Percentiles rank a stretch among this genome's conserved stretches.
Evolutionary conservation across 2,329 filamentous ascomycete species (phyloP).

Genomic region (Pseudophaeomoniella oleicola): DNA sequence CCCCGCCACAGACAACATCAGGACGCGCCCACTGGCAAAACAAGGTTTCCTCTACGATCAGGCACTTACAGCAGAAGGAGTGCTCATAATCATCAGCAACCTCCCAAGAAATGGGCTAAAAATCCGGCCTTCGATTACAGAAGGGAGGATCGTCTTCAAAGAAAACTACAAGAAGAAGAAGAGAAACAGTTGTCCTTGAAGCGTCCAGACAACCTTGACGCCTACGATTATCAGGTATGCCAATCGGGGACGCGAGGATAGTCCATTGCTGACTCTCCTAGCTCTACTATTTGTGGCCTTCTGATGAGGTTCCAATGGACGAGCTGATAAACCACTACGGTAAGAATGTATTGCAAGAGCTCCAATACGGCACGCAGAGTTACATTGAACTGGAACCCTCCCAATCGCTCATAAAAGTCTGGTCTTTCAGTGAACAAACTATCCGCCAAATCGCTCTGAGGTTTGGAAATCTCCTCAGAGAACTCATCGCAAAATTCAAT

Average conservation of each 20-base stretch:
- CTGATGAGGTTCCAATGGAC: constrained; percentile 7
- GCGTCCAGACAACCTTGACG: neutral
- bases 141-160: neutral
- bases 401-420: constrained; percentile 6
- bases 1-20: too few species aligned
- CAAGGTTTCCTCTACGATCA: neutral
- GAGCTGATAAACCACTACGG: constrained; percentile 7
- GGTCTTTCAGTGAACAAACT: constrained; percentile 4
- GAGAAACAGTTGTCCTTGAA: neutral
- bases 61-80: neutral
- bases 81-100: neutral
- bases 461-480: constrained; percentile 10
- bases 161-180: neutral
- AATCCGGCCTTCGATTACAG: neutral
- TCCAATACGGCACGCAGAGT: constrained; percentile 6
- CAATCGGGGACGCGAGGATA: too few species aligned
- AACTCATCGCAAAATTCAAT: constrained; percentile 6
- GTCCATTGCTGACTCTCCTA: too few species aligned
- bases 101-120: neutral
- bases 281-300: constrained; percentile 9
- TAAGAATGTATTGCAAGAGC: constrained; percentile 4
- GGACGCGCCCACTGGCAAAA: neutral
- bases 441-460: constrained; percentile 6
- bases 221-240: constrained; percentile 3
- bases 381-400: constrained; percentile 6